Evolutionary conservation across 2,329 filamentous ascomycete genomes (phyloP).

Genomic region (Pyrenochaeta sp.): DNA sequence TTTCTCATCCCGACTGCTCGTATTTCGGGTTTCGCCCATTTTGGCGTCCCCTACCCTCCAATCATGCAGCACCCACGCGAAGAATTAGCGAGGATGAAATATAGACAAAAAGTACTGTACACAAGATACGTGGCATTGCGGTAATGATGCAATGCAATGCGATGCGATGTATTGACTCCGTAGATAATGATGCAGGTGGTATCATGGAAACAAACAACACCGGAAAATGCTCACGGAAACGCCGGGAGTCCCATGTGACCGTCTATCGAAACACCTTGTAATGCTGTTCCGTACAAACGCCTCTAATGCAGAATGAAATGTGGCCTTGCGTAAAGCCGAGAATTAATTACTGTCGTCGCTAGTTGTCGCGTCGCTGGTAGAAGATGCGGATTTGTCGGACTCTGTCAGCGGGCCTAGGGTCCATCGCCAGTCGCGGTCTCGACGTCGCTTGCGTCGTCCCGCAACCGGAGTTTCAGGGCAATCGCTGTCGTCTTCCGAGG

Average conservation of each 20-base stretch:
- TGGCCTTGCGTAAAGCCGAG: conserved; percentile 3
- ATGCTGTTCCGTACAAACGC: conserved; percentile 11
- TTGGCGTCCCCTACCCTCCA: conserved; percentile 1
- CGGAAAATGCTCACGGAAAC: conserved; percentile 34
- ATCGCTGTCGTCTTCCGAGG: conserved; percentile 57
- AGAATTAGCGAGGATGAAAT: background rate
- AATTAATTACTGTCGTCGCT: conserved; percentile 41
- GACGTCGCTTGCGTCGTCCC: conserved; percentile 59
- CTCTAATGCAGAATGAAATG: background rate
- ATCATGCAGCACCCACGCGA: background rate
- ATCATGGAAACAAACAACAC: conserved; percentile 38
- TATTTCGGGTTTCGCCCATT: conserved; percentile 1
- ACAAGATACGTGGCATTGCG: conserved; percentile 1
- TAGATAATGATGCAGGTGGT: conserved; percentile 28
- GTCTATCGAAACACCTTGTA: conserved; percentile 6
- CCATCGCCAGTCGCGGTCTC: conserved; percentile 67
- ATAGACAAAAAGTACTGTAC: background rate
- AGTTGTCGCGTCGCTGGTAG: conserved; percentile 27
- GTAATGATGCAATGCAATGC: conserved; percentile 15
- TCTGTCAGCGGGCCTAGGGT: conserved; percentile 58
- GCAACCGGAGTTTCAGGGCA: conserved; percentile 62
- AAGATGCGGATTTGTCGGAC: conserved; percentile 29
- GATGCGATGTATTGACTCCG: too few relatives aligned
- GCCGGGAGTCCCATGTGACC: conserved; percentile 17
- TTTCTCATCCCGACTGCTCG: conserved; percentile 1